A percentile compares a stretch with the other conserved stretches of the same genome.
Conservation (phyloP, 2,329 filamentous ascomycete species). For the Parasarocladium wereldwijsianum region DNA sequence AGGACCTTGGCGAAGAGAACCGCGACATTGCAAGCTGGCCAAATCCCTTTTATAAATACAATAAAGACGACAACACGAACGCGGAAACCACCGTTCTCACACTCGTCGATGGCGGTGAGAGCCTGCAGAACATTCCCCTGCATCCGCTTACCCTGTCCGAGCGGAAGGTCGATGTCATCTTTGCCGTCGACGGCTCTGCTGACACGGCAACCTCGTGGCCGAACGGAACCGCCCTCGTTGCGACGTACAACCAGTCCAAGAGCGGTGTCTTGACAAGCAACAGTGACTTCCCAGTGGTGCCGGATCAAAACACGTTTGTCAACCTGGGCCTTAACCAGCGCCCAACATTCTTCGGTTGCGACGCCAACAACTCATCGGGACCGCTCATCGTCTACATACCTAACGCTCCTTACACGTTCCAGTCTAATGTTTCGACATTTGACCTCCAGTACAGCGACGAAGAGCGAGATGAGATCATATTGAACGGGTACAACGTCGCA, state of each 20-base stretch:
- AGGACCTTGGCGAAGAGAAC: slow-evolving; percentile 37
- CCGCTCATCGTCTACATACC: slow-evolving; percentile 15
- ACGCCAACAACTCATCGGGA: slow-evolving; percentile 8
- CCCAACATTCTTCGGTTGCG: slow-evolving; percentile 15
- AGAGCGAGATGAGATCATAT: slow-evolving; percentile 11
- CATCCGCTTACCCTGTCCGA: slow-evolving; percentile 14
- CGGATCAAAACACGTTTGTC: slow-evolving; percentile 13
- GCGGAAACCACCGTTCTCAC: neutral
- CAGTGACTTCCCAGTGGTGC: slow-evolving; percentile 14
- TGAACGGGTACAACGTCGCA: slow-evolving; percentile 64
- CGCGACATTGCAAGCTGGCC: slow-evolving; percentile 49
- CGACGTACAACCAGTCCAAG: slow-evolving; percentile 9
- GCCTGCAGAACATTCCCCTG: slow-evolving; percentile 15
- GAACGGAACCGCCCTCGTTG: slow-evolving; percentile 15
- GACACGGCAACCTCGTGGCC: slow-evolving; percentile 13
- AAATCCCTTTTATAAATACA: slow-evolving; percentile 16
- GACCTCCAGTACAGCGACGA: slow-evolving; percentile 11
- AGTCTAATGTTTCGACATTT: slow-evolving; percentile 12
- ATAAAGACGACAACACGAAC: slow-evolving; percentile 5
- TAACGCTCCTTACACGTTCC: slow-evolving; percentile 14
- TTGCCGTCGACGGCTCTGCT: slow-evolving; percentile 16
- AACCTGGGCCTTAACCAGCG: slow-evolving; percentile 12
- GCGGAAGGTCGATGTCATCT: slow-evolving; percentile 14
- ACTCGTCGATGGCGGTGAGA: slow-evolving; percentile 15
- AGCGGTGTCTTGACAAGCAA: slow-evolving; percentile 8